Base-by-base conservation (phyloP, 176 grass and related monocot genomes). In the Oryza rufipogon region DNA sequence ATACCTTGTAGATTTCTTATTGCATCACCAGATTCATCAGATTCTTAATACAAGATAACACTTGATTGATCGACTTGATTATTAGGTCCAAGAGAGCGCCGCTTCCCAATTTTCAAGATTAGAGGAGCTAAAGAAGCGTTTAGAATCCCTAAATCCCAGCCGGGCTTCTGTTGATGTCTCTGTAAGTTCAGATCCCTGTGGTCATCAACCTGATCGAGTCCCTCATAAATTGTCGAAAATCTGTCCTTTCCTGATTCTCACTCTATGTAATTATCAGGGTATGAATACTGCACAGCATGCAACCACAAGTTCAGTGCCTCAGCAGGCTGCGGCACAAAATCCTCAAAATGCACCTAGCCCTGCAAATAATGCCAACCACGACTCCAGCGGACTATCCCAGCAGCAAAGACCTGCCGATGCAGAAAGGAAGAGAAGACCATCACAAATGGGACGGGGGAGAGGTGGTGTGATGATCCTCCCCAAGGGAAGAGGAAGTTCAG, bases 11-110 rank as follows among this genome's bases (percentile, higher is more conserved):
- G 76, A n/a, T 22, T 16, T 75, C 41, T 33, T 80, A 74, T 75
- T 73, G 7, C 17, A 54, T 17, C 22, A 63, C 58, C 23, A 48
- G 51, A 79, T 85, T 80, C 33, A 49, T 80, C 33, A 49, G 45
- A 79, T 85, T 41, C 39, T 41, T 41, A 41, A 41, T 41, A 41
- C 39, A 41, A 41, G 39, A 41, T 41, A 41, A 41, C 7, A 41
- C 39, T 73, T 85, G 22, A 9, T 83, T 76, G 58, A 70, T 85
- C 36, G 28, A 52, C 66, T 86, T 82, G 25, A 68, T 81, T 91
- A 68, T 81, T 91, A 98, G 96, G 89, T 98, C 58, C 96, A 95
- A 90, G 93, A 93, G 85, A 95, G 91, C 66, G 91, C 93, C 22
- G 85, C 80, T 81, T 83, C 91, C 52, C 93, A 98, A 81, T 93